Base-by-base conservation (phyloP, 176 grass and related monocot genomes). In the Poa annua region DNA sequence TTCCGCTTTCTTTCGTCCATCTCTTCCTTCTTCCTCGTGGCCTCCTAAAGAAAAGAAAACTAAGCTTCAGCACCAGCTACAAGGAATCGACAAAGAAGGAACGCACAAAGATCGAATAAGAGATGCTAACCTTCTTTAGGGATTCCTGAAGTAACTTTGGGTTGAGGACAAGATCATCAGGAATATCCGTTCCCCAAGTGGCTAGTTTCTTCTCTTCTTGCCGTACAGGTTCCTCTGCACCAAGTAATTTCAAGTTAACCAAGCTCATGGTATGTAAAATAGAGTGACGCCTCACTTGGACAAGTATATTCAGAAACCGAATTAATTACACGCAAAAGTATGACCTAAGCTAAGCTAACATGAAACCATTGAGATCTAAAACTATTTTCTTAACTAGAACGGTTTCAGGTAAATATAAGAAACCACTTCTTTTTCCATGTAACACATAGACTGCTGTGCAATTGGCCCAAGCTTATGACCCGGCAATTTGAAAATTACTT, bases 1-100 rank as follows among this genome's bases (percentile, higher is more conserved):
- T 99, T 99, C 41, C 96, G 80, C 73, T 98, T 99, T 61, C 91
- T 93, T 80, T 99, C 96, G 64, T 99, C 96, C 66, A 50, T 93
- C 66, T 99, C 89, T 81, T 92, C 96, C 73, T 89, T 99, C 83
- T 33, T 89, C 78, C 93, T 95, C 67, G 85, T 86, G 17, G 84
- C 84, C 96, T 96, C 96, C 93, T 99, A 77, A 11, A 66, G 11
- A 81, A 39, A 80, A 45, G 2, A 22, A 45, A 86, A 80, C n/a
- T 13, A 9, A 85, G 41, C 34, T 77, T 99, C 56, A 92, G 75
- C 29, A 78, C 61, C 44, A 29, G 55, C 34, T 24, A 7, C 11
- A 45, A 14, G 7, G 55, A 8, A 59, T 66, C 6, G 60, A 57
- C 15, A 87, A n/a, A 77, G 12, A 14, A 25, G 24, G 20, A 77